Evolutionary conservation across 202 grass and related monocot species (phyloP).

Genomic region (Cymbopogon flexuosus): DNA sequence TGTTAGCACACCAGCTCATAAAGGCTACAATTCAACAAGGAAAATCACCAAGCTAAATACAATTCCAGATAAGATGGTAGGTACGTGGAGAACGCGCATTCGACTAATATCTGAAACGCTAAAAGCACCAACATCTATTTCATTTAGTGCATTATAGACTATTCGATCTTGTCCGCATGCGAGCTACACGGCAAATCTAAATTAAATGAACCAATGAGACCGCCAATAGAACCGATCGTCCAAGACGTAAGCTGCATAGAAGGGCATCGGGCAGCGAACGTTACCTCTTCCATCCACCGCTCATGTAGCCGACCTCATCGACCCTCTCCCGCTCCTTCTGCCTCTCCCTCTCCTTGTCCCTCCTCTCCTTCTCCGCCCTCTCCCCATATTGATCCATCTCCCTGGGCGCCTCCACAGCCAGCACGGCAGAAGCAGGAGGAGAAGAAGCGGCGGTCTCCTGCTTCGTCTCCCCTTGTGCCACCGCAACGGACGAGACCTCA

Average conservation of each 20-base stretch:
- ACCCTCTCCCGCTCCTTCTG: constrained; percentile 28
- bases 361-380: constrained; percentile 5
- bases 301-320: constrained; percentile 63
- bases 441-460: not conserved
- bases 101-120: not conserved
- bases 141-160: not conserved
- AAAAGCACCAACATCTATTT: not conserved
- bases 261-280: not conserved
- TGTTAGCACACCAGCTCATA: not conserved
- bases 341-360: constrained; percentile 27
- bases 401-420: not conserved
- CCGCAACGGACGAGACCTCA: constrained; percentile 19
- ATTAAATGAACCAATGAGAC: not conserved
- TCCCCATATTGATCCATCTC: too few species aligned
- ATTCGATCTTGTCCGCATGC: not conserved
- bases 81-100: not conserved
- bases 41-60: constrained; percentile 3
- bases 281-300: constrained; percentile 58
- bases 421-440: not conserved
- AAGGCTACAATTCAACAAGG: not conserved
- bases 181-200: not conserved
- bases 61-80: not conserved
- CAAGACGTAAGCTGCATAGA: not conserved
- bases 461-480: not conserved
- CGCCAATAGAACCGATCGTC: not conserved